Evolutionary conservation across 2,329 filamentous ascomycete species (phyloP), one percentile per base, ranked within the genome.

Genomic region (Sporothrix inflata): DNA sequence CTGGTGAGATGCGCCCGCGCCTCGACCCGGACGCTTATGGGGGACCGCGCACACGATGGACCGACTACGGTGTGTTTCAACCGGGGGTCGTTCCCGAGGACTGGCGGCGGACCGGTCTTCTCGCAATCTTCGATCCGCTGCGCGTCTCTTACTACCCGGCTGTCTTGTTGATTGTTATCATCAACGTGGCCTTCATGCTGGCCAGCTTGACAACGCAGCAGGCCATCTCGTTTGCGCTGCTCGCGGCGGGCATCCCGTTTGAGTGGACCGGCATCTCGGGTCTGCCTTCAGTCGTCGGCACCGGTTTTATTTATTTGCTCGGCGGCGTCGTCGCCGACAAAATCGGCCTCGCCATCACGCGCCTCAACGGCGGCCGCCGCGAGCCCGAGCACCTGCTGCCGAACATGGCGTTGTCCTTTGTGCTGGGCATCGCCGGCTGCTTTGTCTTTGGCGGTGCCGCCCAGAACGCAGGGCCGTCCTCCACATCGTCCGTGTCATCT

Each of bases 331-430:
- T 74, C 4, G 71, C 63, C 38, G 73, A 74, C 73, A 74, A 72
- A 47, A 71, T 72, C 24, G 65, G 68, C 2, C 68, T 74, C 24
- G 27, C 24, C 19, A 71, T 74, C 53, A 74, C 73, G 2, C 71
- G 71, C 7, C 19, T 47, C 21, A 71, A 74, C 47, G 73, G 73
- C 34, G 73, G 73, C n/a, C 24, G 40, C 0, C 77, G 79, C 14
- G 78, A 81, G 74, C 77, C 80, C 7, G 80, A 81, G 73, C 77
- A 78, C 55, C 77, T 79, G 60, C 77, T 80, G 11, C 75, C 76
- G 49, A 81, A 80, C 69, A 71, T 81, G 38, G 57, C 78, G 2
- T 47, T 80, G 6, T 79, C 80, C 0, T 76, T 80, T 40, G 7
- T 78, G 8, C 45, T 74, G 0, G 79, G 78, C 8, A 75, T 80